phyloP scores from a whole-genome alignment of 352 stramenopile genomes.

The Pythium phragmiticola region DNA sequence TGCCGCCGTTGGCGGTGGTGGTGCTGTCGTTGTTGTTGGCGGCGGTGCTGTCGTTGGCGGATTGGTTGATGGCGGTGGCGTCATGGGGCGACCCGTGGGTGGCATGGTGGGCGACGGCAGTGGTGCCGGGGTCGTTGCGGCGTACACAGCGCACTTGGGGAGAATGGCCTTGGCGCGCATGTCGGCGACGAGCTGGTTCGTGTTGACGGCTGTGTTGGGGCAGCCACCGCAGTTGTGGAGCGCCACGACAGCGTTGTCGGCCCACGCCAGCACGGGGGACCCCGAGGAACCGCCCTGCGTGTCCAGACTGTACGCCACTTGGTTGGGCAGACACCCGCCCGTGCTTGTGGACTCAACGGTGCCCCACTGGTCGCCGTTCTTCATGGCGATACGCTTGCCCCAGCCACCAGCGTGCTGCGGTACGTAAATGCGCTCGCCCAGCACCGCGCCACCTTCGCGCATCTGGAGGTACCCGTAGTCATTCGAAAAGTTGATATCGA shows the following conservation, averaged over 20 bases:
- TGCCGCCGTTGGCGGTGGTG: too few relatives aligned
- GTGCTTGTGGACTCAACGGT: conserved; percentile 43
- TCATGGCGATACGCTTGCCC: conserved; percentile 70
- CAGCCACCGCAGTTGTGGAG: conserved; percentile 79
- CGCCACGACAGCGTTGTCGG: conserved; percentile 61
- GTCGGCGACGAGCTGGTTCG: conserved; percentile 55
- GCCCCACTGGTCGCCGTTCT: conserved; percentile 38
- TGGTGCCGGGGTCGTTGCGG: background rate
- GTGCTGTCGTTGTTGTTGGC: too few relatives aligned
- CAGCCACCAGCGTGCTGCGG: conserved; percentile 59
- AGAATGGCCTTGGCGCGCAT: conserved; percentile 44
- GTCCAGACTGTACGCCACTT: conserved; percentile 73
- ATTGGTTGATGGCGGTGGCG: background rate
- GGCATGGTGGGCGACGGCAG: conserved; percentile 4
- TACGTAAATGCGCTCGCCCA: conserved; percentile 64
- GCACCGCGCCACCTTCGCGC: conserved; percentile 39
- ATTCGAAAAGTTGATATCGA: conserved; percentile 47
- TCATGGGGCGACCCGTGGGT: background rate
- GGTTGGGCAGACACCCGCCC: conserved; percentile 42
- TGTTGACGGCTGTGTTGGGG: conserved; percentile 73
- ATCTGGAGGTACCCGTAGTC: conserved; percentile 61
- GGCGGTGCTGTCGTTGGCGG: background rate
- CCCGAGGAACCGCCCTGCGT: conserved; percentile 71
- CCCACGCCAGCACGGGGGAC: conserved; percentile 55
- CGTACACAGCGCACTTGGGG: conserved; percentile 40